A percentile compares a stretch with the other conserved stretches of the same genome.
These are phyloP conservation scores for Penicillium sp. DNA, from an alignment of 2,329 filamentous ascomycete species.

Conservation along the genomic window DNA sequence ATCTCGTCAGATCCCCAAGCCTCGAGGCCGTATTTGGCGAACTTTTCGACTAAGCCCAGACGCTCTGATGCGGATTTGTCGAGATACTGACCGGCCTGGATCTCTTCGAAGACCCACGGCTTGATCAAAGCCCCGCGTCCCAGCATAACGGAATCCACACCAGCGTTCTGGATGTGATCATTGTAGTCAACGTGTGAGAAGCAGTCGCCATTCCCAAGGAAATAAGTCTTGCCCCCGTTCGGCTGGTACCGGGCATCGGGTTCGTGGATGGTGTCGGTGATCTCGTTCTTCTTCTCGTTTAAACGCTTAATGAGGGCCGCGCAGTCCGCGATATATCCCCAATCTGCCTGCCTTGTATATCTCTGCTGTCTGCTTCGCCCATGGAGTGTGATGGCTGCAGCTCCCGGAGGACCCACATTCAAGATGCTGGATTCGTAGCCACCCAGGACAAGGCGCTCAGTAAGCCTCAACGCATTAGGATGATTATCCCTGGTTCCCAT, in stretches of 20 bases:
- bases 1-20: slow-evolving; percentile 95
- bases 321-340: slow-evolving; percentile 89
- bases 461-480: slow-evolving; percentile 75
- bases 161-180: slow-evolving; percentile 69
- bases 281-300: slow-evolving; percentile 63
- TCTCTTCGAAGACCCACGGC: slow-evolving; percentile 98
- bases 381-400: slow-evolving; percentile 93
- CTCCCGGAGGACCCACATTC: slow-evolving; percentile 71
- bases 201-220: slow-evolving; percentile 94
- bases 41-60: slow-evolving; percentile 80
- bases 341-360: slow-evolving; percentile 89
- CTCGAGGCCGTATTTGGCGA: slow-evolving; percentile 84
- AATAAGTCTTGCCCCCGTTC: slow-evolving; percentile 72
- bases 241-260: slow-evolving; percentile 71
- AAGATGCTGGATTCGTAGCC: slow-evolving; percentile 65
- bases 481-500: slow-evolving; percentile 80
- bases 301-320: slow-evolving; percentile 78
- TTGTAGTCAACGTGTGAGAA: slow-evolving; percentile 90
- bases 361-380: slow-evolving; percentile 90
- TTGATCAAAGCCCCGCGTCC: slow-evolving; percentile 95
- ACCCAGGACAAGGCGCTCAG: slow-evolving; percentile 79
- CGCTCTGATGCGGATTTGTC: slow-evolving; percentile 92
- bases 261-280: slow-evolving; percentile 74
- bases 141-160: slow-evolving; percentile 93
- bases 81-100: slow-evolving; percentile 83